phyloP scores from a whole-genome alignment of 2,329 filamentous ascomycete species.

The Exophiala viscosa region DNA sequence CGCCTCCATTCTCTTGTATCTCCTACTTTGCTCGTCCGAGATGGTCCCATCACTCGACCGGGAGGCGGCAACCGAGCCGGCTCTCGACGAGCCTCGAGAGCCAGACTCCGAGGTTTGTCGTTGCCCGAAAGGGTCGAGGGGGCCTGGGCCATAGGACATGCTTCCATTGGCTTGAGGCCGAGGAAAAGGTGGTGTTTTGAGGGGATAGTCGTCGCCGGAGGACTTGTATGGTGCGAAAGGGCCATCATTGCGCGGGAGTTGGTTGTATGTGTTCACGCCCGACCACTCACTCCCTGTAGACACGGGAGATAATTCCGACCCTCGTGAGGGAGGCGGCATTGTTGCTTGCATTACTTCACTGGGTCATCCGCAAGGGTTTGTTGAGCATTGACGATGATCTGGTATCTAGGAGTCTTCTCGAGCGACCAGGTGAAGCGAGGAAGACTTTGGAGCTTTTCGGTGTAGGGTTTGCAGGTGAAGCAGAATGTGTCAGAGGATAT shows the following conservation, averaged over 20 bases:
- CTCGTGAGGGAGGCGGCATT: conserved; percentile 15
- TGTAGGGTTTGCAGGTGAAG: conserved; percentile 11
- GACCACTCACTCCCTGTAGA: conserved; percentile 84
- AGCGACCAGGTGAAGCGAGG: background rate
- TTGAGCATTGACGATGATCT: background rate
- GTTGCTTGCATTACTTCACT: conserved; percentile 19
- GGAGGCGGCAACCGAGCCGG: conserved; percentile 72
- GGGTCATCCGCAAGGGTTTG: conserved; percentile 1
- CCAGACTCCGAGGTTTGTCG: conserved; percentile 39
- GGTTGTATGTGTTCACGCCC: conserved; percentile 63
- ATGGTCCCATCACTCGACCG: conserved; percentile 73
- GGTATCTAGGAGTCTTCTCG: background rate
- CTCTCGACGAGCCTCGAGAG: conserved; percentile 69
- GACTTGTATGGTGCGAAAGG: conserved; percentile 40
- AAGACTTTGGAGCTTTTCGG: background rate
- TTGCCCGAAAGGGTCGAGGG: conserved; percentile 32
- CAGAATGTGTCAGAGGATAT: conserved; percentile 17
- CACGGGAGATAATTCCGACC: conserved; percentile 61
- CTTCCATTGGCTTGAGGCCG: conserved; percentile 15
- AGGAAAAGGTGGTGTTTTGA: conserved; percentile 12
- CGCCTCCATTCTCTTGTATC: conserved; percentile 60
- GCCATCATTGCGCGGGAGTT: conserved; percentile 40
- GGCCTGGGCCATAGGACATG: conserved; percentile 17
- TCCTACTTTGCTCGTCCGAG: conserved; percentile 62
- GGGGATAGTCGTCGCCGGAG: conserved; percentile 18